Percentiles rank a stretch among this genome's conserved stretches.
Conservation (phyloP, 2,329 filamentous ascomycete genomes). For the Sporothrix mexicana region DNA sequence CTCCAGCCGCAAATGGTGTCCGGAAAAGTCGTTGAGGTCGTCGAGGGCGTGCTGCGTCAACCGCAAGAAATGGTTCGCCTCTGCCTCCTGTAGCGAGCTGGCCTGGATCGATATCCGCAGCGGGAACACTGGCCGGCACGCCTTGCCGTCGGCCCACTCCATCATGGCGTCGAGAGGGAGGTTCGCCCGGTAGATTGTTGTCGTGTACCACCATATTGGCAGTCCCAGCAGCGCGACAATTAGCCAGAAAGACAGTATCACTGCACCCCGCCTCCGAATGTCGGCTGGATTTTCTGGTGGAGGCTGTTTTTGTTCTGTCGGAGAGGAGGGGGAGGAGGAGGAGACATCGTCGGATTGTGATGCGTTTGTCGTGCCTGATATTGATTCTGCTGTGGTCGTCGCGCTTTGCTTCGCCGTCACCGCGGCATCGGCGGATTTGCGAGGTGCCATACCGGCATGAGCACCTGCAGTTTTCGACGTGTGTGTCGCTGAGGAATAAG, state of each 20-base stretch:
- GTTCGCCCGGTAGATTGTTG: slow-evolving; percentile 84
- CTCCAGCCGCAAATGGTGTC: slow-evolving; percentile 79
- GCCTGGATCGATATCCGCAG: slow-evolving; percentile 80
- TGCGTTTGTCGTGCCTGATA: background rate
- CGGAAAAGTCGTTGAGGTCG: slow-evolving; percentile 82
- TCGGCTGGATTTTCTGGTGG: slow-evolving; percentile 78
- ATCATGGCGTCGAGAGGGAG: slow-evolving; percentile 86
- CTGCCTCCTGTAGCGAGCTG: slow-evolving; percentile 65
- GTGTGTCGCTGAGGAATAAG: background rate
- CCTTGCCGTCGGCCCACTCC: slow-evolving; percentile 87
- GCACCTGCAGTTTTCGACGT: background rate
- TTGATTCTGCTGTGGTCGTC: background rate
- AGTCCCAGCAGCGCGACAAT: slow-evolving; percentile 83
- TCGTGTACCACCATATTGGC: slow-evolving; percentile 96
- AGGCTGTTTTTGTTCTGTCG: slow-evolving; percentile 55
- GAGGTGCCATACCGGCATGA: slow-evolving; percentile 8
- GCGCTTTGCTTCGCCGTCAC: slow-evolving; percentile 12
- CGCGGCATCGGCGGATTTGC: slow-evolving; percentile 20
- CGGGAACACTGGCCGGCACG: slow-evolving; percentile 86
- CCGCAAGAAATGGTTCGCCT: slow-evolving; percentile 75
- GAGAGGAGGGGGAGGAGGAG: background rate
- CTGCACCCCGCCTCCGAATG: slow-evolving; percentile 70
- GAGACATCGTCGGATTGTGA: background rate
- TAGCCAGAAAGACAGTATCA: slow-evolving; percentile 89
- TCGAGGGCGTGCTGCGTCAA: slow-evolving; percentile 87